These are phyloP conservation scores for Exophiala bonariae DNA, from an alignment of 2,329 filamentous ascomycete genomes.

Conservation along the genomic window DNA sequence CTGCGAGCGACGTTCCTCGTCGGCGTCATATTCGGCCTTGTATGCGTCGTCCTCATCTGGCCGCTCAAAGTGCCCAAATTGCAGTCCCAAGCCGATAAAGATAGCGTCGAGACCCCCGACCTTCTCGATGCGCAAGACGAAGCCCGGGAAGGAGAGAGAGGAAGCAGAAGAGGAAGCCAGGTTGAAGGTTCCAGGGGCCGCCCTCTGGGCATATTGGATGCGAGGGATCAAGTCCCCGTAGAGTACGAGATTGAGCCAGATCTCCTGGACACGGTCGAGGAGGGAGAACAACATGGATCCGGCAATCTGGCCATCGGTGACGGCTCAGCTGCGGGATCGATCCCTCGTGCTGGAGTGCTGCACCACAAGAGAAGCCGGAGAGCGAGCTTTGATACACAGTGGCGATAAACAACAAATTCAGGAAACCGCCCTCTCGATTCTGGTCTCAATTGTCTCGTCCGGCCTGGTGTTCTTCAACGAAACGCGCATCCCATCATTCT, in stretches of 20 bases:
- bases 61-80: conserved; percentile 21
- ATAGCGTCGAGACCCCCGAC: background rate
- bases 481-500: too few species aligned
- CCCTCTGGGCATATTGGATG: background rate
- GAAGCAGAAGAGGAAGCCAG: too few species aligned
- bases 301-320: background rate
- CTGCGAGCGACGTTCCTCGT: conserved; percentile 22
- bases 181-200: too few species aligned
- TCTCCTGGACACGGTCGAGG: background rate
- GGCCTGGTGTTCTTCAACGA: too few species aligned
- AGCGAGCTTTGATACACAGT: background rate
- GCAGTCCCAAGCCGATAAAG: conserved; percentile 16
- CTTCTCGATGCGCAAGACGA: too few species aligned
- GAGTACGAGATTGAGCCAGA: background rate
- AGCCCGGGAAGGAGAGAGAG: too few species aligned
- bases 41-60: conserved; percentile 17
- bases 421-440: too few species aligned
- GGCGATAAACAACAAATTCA: background rate
- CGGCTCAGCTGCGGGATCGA: background rate
- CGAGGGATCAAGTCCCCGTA: background rate
- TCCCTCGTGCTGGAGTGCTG: background rate
- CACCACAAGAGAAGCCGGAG: background rate
- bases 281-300: background rate
- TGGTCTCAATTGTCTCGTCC: too few species aligned
- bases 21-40: conserved; percentile 12